phyloP scores from a whole-genome alignment of 116 monocot species.

The Zostera marina region DNA sequence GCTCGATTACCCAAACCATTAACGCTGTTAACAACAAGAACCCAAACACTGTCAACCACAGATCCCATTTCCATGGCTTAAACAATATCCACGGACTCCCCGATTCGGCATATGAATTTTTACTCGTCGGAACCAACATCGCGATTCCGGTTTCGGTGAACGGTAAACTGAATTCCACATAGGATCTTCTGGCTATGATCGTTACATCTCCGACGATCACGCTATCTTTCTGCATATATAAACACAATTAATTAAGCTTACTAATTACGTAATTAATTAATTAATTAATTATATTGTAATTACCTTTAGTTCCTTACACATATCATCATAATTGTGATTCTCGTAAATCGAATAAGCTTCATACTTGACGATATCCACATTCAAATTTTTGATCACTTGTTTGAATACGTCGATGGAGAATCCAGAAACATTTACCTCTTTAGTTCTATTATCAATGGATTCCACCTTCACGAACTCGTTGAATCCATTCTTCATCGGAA shows the following conservation, averaged over 20 bases:
- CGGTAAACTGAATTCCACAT: conserved; percentile 50
- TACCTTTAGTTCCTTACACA: background rate
- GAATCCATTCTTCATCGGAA: conserved; percentile 38
- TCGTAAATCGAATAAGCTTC: background rate
- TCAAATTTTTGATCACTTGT: conserved; percentile 9
- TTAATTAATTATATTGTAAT: background rate
- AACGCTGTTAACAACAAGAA: conserved; percentile 28
- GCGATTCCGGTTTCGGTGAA: conserved; percentile 43
- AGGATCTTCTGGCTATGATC: conserved; percentile 30
- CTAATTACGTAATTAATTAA: background rate
- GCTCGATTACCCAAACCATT: conserved; percentile 27
- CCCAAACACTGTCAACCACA: conserved; percentile 29
- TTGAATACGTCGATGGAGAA: conserved; percentile 49
- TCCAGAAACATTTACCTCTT: conserved; percentile 12
- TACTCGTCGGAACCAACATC: conserved; percentile 32
- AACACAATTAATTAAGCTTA: background rate
- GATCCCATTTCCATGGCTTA: conserved; percentile 26
- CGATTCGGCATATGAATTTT: conserved; percentile 5
- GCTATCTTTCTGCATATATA: conserved; percentile 21
- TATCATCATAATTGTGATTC: conserved; percentile 8
- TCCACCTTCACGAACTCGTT: conserved; percentile 44
- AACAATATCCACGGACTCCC: conserved; percentile 46
- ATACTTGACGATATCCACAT: background rate
- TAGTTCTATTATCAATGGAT: conserved; percentile 9
- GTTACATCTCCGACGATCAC: conserved; percentile 54